Percentiles rank a stretch among this genome's conserved stretches.
Conservation (phyloP, 192 early-diverging fungal genomes). For the Coemansia sp. region DNA sequence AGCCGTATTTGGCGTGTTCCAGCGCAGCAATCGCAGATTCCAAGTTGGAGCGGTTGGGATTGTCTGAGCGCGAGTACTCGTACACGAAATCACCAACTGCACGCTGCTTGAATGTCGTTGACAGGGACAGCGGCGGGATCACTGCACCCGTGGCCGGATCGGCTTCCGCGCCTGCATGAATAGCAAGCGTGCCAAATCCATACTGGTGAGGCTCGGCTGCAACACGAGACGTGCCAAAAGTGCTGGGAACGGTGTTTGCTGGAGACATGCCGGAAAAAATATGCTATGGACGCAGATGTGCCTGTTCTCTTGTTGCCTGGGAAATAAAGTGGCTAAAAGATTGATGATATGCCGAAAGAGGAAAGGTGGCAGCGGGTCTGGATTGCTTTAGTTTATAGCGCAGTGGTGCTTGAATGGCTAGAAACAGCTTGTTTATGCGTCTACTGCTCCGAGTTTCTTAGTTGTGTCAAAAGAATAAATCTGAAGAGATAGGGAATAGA, state of each 20-base stretch:
- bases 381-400: neutral
- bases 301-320: neutral
- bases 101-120: conserved; percentile 94
- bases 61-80: conserved; percentile 80
- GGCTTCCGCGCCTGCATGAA: conserved; percentile 89
- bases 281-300: too few species aligned
- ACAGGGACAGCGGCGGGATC: conserved; percentile 91
- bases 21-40: conserved; percentile 89
- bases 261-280: conserved; percentile 29
- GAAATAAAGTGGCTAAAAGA: neutral
- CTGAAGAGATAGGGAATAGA: neutral
- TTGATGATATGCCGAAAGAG: neutral
- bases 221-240: conserved; percentile 10
- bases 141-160: conserved; percentile 95
- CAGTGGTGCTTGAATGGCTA: neutral
- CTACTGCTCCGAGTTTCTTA: conserved; percentile 4
- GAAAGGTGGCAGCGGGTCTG: neutral
- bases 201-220: conserved; percentile 16
- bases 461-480: conserved; percentile 4
- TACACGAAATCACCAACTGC: conserved; percentile 88
- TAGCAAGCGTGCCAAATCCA: conserved; percentile 88
- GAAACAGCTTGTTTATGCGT: neutral
- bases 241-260: conserved; percentile 19
- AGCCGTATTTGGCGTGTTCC: conserved; percentile 83
- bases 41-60: conserved; percentile 73